Evolutionary conservation across 495 filamentous ascomycete species (phyloP), one percentile per base, ranked within the genome.

Genomic region (Aspergillus nidulans): DNA sequence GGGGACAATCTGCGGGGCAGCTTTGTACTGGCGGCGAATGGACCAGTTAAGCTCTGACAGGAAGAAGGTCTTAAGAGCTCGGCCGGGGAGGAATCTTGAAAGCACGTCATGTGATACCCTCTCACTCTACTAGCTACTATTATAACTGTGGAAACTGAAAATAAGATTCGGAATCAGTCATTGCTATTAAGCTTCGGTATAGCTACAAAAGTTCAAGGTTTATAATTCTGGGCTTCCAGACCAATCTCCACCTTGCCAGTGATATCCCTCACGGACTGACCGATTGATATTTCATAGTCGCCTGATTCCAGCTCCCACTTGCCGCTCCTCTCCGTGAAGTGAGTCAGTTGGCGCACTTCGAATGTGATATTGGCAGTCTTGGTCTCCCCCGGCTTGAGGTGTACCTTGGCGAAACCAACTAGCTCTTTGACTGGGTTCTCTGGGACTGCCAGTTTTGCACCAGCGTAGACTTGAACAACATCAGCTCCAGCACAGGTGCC

Each of bases 391-490:
- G 51, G 26, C 12, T 38, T 42, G 1, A 53, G 41, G 8, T 36
- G 28, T 4, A 53, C 19, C 41, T 53, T 53, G 15, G 28, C 26
- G 28, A 53, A 53, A 1, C 41, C 51, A n/a, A 53, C 51, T 12
- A 53, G 51, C n/a, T 46, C 42, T 18, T 53, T 53, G 16, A 53
- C 42, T 2, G 51, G 51, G 10, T 53, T 45, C 20, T 53, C 41
- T 4, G 32, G 21, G 6, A 38, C 15, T 1, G 30, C 41, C 25
- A 38, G 6, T 28, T 46, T 28, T 25, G 41, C 18, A 3, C 51
- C 51, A 19, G 51, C 51, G 18, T 53, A 53, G 1, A 53, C 51
- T 24, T 53, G 51, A 9, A 53, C 41, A 20, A 46, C 42, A n/a
- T 53, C 51, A 16, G 51, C 39, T 1, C 51, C 51, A 8, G 40